A percentile compares a stretch with the other conserved stretches of the same genome.
These are phyloP conservation scores for Fragaria iinumae DNA, from an alignment of 306 rosid species.

Conservation along the genomic window DNA sequence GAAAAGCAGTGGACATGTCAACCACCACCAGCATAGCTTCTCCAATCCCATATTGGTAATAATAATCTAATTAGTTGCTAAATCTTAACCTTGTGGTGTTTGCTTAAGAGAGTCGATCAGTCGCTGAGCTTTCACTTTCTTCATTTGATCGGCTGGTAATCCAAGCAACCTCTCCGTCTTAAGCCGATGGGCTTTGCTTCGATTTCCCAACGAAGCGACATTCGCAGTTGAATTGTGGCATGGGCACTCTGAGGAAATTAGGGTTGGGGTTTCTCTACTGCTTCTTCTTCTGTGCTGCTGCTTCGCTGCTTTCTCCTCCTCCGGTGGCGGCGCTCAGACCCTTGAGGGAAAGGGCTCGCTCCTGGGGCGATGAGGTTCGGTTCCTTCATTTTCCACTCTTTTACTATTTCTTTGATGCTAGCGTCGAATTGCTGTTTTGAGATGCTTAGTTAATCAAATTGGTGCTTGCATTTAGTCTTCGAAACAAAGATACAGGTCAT, in stretches of 20 bases:
- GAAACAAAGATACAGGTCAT: too few species aligned
- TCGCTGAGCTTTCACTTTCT: conserved; percentile 81
- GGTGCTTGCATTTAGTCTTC: too few species aligned
- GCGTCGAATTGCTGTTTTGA: neutral
- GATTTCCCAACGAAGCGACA: too few species aligned
- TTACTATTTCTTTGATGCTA: conserved; percentile 5
- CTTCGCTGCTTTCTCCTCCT: conserved; percentile 47
- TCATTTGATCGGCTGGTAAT: conserved; percentile 53
- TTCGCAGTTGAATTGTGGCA: conserved; percentile 50
- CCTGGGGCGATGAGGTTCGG: conserved; percentile 98
- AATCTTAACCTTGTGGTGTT: conserved; percentile 4
- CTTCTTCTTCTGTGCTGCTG: conserved; percentile 28
- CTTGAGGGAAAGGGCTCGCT: conserved; percentile 74
- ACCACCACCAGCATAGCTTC: conserved; percentile 18
- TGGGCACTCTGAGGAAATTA: conserved; percentile 43
- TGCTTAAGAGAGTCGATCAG: conserved; percentile 55
- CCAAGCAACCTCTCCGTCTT: conserved; percentile 61
- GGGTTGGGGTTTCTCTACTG: conserved; percentile 40
- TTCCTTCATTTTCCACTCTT: neutral
- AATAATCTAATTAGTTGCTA: neutral
- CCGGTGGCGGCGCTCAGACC: conserved; percentile 84
- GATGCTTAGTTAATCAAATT: neutral
- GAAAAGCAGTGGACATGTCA: conserved; percentile 17
- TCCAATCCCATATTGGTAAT: neutral
- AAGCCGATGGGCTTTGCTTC: conserved; percentile 45